A percentile compares a stretch with the other conserved stretches of the same genome.
These are phyloP conservation scores for Gossypium gossypioides DNA, from an alignment of 441 rosid genomes.

Conservation along the genomic window DNA sequence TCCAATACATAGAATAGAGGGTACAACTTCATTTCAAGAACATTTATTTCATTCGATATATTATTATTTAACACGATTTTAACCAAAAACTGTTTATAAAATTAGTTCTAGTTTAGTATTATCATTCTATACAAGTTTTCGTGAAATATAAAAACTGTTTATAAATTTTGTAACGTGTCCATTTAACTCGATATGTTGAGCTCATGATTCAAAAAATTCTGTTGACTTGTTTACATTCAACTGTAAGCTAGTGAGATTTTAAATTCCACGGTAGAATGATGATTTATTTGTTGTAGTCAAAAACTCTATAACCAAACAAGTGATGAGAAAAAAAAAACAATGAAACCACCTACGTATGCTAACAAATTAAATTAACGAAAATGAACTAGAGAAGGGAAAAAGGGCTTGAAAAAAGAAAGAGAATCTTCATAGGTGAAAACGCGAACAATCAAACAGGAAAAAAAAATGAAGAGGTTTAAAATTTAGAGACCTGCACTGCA, in stretches of 20 bases:
- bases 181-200: background rate
- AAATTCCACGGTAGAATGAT: background rate
- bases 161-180: background rate
- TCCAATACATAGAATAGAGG: background rate
- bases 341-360: background rate
- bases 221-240: background rate
- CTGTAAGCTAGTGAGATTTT: background rate
- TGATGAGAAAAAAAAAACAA: background rate
- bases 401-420: no score
- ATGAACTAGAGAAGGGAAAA: no score
- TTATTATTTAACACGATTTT: background rate
- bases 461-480: background rate
- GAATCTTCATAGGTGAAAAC: background rate
- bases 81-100: background rate
- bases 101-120: background rate
- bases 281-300: background rate
- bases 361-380: background rate
- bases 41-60: background rate
- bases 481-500: conserved; percentile 37
- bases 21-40: background rate
- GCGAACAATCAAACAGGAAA: background rate
- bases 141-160: background rate
- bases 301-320: background rate
- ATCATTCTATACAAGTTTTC: background rate
- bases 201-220: background rate